Conservation (phyloP, 106 monocot genomes). For the Ottelia alismoides region DNA sequence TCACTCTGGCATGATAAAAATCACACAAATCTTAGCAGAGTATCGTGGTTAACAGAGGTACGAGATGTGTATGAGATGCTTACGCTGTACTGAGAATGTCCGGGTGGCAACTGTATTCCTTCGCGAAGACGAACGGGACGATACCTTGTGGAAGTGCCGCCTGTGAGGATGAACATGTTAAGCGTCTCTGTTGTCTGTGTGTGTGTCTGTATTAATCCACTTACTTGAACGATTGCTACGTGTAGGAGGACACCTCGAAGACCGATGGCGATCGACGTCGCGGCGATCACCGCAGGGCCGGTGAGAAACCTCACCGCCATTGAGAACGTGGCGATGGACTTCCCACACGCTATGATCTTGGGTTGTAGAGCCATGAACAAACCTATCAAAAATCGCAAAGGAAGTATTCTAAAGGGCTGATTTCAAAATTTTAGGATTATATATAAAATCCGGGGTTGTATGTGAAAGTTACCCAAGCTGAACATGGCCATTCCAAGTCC, state of each 20-base stretch:
- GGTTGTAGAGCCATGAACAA: slow-evolving; percentile 70
- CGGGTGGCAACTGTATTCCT: slow-evolving; percentile 4
- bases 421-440: background rate
- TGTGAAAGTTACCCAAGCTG: slow-evolving; percentile 47
- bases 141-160: slow-evolving; percentile 8
- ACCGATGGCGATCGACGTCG: slow-evolving; percentile 44
- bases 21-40: too few species aligned
- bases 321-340: slow-evolving; percentile 26
- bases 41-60: background rate
- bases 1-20: slow-evolving; percentile 15
- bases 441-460: too few species aligned
- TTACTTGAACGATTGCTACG: slow-evolving; percentile 58
- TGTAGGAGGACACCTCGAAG: slow-evolving; percentile 38
- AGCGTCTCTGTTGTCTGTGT: too few species aligned
- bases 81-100: slow-evolving; percentile 5
- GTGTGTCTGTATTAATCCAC: background rate
- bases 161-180: background rate
- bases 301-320: slow-evolving; percentile 51
- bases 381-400: too few species aligned
- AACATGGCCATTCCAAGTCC: too few species aligned
- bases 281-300: slow-evolving; percentile 58
- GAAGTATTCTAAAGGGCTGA: background rate
- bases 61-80: slow-evolving; percentile 6
- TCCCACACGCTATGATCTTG: slow-evolving; percentile 71
- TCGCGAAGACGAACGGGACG: slow-evolving; percentile 6